phyloP scores from a whole-genome alignment of 2,329 filamentous ascomycete genomes.

The Stenocarpella maydis region DNA sequence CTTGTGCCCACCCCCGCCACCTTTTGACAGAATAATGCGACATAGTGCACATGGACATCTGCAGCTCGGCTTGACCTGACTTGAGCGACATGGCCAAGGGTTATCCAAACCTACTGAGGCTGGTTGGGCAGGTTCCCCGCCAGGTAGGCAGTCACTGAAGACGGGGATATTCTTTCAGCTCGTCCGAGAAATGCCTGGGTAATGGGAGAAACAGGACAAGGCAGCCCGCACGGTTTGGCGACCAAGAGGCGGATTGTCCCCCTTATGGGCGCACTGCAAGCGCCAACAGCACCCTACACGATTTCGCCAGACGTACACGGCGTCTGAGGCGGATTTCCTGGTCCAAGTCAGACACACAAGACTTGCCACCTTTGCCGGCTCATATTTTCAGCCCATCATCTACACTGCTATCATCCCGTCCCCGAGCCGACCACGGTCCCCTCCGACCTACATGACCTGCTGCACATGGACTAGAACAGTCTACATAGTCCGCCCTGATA shows the following conservation, averaged over 20 bases:
- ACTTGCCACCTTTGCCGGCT: slow-evolving; percentile 4
- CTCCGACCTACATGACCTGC: background rate
- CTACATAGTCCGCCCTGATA: too few relatives aligned
- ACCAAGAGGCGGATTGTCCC: background rate
- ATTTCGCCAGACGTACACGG: slow-evolving; percentile 14
- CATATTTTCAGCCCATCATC: slow-evolving; percentile 14
- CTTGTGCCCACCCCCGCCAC: slow-evolving; percentile 21
- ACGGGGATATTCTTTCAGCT: too few relatives aligned
- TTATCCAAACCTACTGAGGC: background rate
- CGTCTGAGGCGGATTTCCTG: background rate
- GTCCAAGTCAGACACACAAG: background rate
- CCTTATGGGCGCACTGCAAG: background rate
- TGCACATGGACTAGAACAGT: too few relatives aligned
- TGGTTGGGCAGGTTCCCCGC: background rate
- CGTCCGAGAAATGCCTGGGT: background rate
- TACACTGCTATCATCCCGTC: background rate
- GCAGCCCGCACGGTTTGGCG: background rate
- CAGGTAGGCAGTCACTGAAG: too few relatives aligned
- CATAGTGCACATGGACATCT: background rate
- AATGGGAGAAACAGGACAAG: background rate
- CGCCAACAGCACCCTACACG: background rate
- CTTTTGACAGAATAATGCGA: background rate
- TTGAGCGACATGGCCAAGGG: too few relatives aligned
- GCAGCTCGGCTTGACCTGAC: background rate
- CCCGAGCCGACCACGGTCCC: background rate